Base-by-base conservation (phyloP, 352 stramenopile species). In the Achlya hypogyna region DNA sequence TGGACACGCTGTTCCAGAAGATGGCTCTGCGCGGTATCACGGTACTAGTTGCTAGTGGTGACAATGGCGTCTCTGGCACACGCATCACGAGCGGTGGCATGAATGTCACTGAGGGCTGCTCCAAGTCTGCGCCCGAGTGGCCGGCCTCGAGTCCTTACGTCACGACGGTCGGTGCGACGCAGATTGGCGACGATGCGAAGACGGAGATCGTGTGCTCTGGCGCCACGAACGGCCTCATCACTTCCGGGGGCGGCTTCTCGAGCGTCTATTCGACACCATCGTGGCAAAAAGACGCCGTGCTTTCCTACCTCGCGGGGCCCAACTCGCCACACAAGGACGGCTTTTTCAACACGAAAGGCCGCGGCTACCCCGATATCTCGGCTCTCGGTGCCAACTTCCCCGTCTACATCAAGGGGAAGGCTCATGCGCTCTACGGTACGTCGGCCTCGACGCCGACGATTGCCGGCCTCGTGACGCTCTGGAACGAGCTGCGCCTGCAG, bases 1-100 rank as follows among this genome's bases (percentile, higher is more conserved):
- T 97, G 40, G 89, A 97, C 64, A 79, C 75, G 0, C 73, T 96
- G 62, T 73, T 96, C 4, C 88, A 92, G 51, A 97, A 97, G 65
- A 88, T 95, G 77, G 90, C 86, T 5, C 38, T 96, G 2, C 81
- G 78, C 20, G 91, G 91, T 35, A 89, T 96, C 58, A 89, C 87
- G 0, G 76, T 97, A 6, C 65, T 97, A 0, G 77, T 96, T 31
- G 83, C 90, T 1, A 83, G 79, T 69, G 91, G 91, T 1, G 91
- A 97, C 62, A 83, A 95, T 65, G 91, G 91, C 34, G 87, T 92
- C 35, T n/a, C 28, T 16, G 54, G 54, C 53, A 53, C 23, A 6
- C 51, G 9, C 9, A 31, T 8, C 67, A 80, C 28, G 76, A 87
- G 65, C 86, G 90, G 22, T 63, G 79, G 28, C 23, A 52, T 38